Evolutionary conservation across 805 yeast species (phyloP), one percentile per base, ranked within the genome.

Genomic region (Zygosaccharomyces lentus): DNA sequence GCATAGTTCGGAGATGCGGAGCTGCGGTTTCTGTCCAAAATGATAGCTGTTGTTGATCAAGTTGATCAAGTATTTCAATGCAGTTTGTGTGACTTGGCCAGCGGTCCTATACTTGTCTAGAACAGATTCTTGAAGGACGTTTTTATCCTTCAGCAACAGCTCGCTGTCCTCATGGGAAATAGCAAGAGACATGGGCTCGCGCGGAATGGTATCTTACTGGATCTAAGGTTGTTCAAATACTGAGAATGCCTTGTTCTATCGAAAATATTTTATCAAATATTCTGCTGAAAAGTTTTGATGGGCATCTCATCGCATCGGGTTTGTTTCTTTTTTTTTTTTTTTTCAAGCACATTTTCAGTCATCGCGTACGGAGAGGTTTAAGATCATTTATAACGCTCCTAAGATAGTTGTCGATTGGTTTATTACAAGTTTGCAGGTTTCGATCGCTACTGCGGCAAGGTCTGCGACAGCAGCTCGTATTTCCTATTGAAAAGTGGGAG

Each of bases 81-180:
- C 83, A 16, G 95, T 84, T 68, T 90, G 96, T 3, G 93, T 71
- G 56, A 89, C 81, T 67, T 86, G 88, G 39, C 96, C 97, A 4
- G 96, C 96, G 41, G 81, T 73, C 67, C 95, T 78, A 69, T 90
- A 89, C 68, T 89, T 90, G 55, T 84, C 91, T 23, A 87, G 62
- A 9, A 83, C 82, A 13, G 74, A 50, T 25, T 73, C 81, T 54
- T 72, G 73, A 53, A 88, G 74, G 34, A 80, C 75, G 65, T 88
- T 88, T 63, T 80, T 87, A 51, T 82, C 82, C 55, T 80, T 81
- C 54, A 88, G 73, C 49, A 87, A 74, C 54, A 82, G 69, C 56
- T 84, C 82, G 43, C 85, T 82, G 59, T 86, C 93, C 57, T 79
- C 83, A 59, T 79, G 81, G 45, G 85, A 82, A 53, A 84, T 78